Base-by-base conservation (phyloP, 257 asterid genomes). In the Nicotiana noctiflora region DNA sequence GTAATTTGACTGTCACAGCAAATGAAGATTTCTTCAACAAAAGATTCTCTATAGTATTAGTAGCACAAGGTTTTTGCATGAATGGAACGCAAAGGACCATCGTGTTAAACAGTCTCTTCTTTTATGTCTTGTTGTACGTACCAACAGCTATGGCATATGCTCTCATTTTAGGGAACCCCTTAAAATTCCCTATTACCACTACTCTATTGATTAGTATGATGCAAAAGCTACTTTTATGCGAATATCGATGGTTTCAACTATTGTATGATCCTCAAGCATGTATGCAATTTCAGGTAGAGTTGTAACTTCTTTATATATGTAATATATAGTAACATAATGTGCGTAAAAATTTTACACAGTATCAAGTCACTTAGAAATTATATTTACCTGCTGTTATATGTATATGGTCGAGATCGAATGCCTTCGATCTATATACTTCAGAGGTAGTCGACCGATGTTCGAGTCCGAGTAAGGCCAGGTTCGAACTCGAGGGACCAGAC, bases 131-230 rank as follows among this genome's bases (percentile, higher is more conserved):
- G 4, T 40, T 40, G 32, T 68, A 68, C 49, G 32, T 68, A 68
- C 77, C 59, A 70, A 46, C n/a, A 68, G 76, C 49, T 68, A 70
- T 70, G 77, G 8, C 37, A 70, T 70, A 46, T 70, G 37, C 59
- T 46, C 77, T 44, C 23, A 4, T 25, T 70, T 19, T 70, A 19
- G 19, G 57, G 77, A 9, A 49, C 53, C 17, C 14, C 5, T 51
- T 13, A 3, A 3, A 13, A 51, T 51, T 51, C 18, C 56, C 56
- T 51, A 49, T 15, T 37, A 49, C 55, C 77, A 70, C 59, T 70
- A 46, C 21, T 29, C 13, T 14, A 13, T 62, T 61, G n/a, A 17
- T 8, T 23, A n/a, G n/a, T n/a, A 23, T 40, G 3, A 25, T 25
- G 34, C 32, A 44, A 70, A 44, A 70, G 4, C 77, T 46, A 70